Evolutionary conservation across 306 rosid species (phyloP).

Genomic region (Ceratonia siliqua): DNA sequence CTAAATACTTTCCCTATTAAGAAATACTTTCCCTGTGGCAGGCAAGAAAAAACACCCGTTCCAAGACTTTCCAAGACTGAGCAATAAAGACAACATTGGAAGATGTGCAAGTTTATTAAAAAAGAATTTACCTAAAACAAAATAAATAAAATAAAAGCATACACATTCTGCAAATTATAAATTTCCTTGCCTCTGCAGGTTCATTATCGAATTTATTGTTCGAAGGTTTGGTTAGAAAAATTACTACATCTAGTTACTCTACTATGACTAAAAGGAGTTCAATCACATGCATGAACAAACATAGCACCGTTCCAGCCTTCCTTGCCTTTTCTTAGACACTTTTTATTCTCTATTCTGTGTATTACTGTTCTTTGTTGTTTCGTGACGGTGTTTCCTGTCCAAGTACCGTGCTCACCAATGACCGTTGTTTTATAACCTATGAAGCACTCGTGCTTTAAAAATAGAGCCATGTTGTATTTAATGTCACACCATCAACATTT

Average conservation of each 20-base stretch:
- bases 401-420: too few relatives aligned
- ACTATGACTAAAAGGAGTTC: not conserved
- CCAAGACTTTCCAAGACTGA: not conserved
- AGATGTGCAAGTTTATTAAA: not conserved
- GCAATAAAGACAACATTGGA: not conserved
- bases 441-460: too few relatives aligned
- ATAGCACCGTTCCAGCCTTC: not conserved
- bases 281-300: constrained; percentile 19
- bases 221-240: constrained; percentile 35
- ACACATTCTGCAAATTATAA: not conserved
- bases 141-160: not conserved
- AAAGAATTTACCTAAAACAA: not conserved
- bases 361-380: not conserved
- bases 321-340: not conserved
- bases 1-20: not conserved
- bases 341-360: not conserved
- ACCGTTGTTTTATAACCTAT: too few relatives aligned
- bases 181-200: not conserved
- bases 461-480: too few relatives aligned
- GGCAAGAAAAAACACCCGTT: not conserved
- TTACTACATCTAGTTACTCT: constrained; percentile 10
- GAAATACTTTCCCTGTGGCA: not conserved
- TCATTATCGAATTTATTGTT: constrained; percentile 22
- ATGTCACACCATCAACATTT: too few relatives aligned
- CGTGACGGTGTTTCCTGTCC: constrained; percentile 22